phyloP scores from a whole-genome alignment of 129 eudicot genomes.

The Scalesia atractyloides region DNA sequence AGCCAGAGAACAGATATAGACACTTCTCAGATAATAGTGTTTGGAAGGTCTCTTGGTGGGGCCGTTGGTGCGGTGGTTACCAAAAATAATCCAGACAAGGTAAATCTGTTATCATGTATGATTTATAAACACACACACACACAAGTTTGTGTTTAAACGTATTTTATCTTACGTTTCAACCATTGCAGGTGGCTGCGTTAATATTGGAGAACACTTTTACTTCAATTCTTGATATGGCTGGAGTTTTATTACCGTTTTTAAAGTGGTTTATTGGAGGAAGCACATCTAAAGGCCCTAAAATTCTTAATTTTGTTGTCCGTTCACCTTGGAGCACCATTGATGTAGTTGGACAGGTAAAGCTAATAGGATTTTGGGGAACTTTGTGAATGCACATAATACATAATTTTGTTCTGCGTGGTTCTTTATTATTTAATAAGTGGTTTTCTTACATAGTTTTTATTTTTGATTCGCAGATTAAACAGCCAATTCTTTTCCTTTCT shows the following conservation, averaged over 20 bases:
- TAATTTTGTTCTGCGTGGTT: not conserved
- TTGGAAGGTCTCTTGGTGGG: constrained; percentile 98
- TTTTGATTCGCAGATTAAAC: constrained; percentile 58
- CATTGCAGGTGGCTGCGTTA: constrained; percentile 70
- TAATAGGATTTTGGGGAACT: constrained; percentile 4
- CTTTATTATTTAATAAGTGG: not conserved
- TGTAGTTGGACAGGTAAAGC: constrained; percentile 70
- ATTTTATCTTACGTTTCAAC: not conserved
- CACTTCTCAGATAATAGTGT: constrained; percentile 80
- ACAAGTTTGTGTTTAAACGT: not conserved
- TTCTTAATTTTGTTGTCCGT: constrained; percentile 78
- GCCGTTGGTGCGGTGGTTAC: constrained; percentile 82
- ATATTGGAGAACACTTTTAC: constrained; percentile 96
- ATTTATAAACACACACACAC: too few relatives aligned
- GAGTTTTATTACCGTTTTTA: constrained; percentile 83
- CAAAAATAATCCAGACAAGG: constrained; percentile 89
- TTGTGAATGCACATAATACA: not conserved
- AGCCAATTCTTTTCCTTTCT: constrained; percentile 87
- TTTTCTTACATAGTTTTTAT: not conserved
- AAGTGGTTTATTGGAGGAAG: constrained; percentile 85
- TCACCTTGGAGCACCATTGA: constrained; percentile 95
- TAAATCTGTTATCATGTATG: constrained; percentile 11
- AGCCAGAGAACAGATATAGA: constrained; percentile 84
- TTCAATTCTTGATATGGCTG: constrained; percentile 94
- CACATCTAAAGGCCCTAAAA: constrained; percentile 63